Evolutionary conservation across 163 green algal genomes (phyloP).

Genomic region (Botryococcus braunii): DNA sequence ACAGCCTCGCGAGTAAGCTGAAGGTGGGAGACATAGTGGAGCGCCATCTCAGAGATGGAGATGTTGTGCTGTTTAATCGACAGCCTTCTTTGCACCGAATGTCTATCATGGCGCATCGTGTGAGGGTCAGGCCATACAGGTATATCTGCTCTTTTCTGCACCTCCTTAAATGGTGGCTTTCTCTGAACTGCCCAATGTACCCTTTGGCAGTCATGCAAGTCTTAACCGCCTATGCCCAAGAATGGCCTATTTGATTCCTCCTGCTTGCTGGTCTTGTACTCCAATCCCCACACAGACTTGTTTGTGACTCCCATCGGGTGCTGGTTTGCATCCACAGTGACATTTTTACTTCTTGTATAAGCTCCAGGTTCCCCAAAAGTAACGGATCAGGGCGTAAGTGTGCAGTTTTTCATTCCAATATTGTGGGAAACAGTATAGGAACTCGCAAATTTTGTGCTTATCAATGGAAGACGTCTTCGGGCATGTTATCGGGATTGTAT

Average conservation of each 20-base stretch:
- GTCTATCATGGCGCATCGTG: slow-evolving; percentile 86
- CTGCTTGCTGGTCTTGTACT: too few relatives aligned
- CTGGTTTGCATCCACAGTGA: too few relatives aligned
- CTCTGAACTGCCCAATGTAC: slow-evolving; percentile 16
- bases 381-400: too few relatives aligned
- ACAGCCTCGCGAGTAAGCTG: slow-evolving; percentile 65
- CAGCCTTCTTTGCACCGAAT: slow-evolving; percentile 89
- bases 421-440: too few relatives aligned
- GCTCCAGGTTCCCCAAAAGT: too few relatives aligned
- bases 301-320: too few relatives aligned
- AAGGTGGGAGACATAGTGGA: slow-evolving; percentile 89
- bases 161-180: not conserved
- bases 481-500: too few relatives aligned
- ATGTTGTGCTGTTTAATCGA: slow-evolving; percentile 99
- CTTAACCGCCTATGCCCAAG: not conserved
- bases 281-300: too few relatives aligned
- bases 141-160: not conserved
- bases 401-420: too few relatives aligned
- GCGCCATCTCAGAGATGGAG: slow-evolving; percentile 89
- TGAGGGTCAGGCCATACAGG: slow-evolving; percentile 42
- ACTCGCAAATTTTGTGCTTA: too few relatives aligned
- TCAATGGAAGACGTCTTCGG: too few relatives aligned
- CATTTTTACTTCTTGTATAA: too few relatives aligned
- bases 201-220: not conserved
- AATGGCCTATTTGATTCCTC: not conserved